Percentiles rank a stretch among this genome's conserved stretches.
Evolutionary conservation across 1,139 yeast species (phyloP).

Genomic region (Hanseniaspora uvarum): DNA sequence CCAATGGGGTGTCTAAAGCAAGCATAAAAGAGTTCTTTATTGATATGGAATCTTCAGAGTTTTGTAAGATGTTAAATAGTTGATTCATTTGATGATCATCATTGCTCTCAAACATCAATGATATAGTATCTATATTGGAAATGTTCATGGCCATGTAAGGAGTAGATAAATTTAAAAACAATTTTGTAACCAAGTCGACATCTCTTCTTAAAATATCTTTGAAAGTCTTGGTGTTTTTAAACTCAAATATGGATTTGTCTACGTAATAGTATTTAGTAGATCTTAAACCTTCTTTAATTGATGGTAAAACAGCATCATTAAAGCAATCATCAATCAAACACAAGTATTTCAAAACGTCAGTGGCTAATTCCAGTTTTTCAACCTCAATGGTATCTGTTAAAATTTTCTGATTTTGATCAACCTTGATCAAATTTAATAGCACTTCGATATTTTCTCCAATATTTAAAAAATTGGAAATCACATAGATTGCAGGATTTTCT

Average conservation of each 20-base stretch:
- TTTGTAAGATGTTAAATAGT: slow-evolving; percentile 18
- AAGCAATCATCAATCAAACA: slow-evolving; percentile 31
- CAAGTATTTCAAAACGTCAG: slow-evolving; percentile 1
- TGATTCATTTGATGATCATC: slow-evolving; percentile 6
- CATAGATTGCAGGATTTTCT: slow-evolving; percentile 59
- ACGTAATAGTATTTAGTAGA: slow-evolving; percentile 7
- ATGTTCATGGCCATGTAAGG: background rate
- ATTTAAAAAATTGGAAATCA: slow-evolving; percentile 7
- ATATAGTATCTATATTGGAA: background rate
- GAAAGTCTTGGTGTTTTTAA: slow-evolving; percentile 9
- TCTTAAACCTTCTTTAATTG: slow-evolving; percentile 10
- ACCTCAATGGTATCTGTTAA: background rate
- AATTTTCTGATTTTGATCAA: background rate
- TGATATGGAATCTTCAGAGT: slow-evolving; percentile 31
- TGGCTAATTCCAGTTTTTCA: background rate
- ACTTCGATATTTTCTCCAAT: slow-evolving; percentile 8
- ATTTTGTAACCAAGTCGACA: background rate
- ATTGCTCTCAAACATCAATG: background rate
- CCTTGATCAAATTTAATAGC: background rate
- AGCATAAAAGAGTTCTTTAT: slow-evolving; percentile 64
- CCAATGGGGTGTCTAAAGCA: slow-evolving; percentile 48
- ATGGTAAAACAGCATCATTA: slow-evolving; percentile 10
- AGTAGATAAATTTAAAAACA: slow-evolving; percentile 3
- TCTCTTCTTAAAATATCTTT: slow-evolving; percentile 11
- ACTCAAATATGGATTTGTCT: slow-evolving; percentile 16